Percentiles rank a stretch among this genome's conserved stretches.
These are phyloP conservation scores for Hymenoscyphus scutula DNA, from an alignment of 2,329 filamentous ascomycete genomes.

Conservation along the genomic window DNA sequence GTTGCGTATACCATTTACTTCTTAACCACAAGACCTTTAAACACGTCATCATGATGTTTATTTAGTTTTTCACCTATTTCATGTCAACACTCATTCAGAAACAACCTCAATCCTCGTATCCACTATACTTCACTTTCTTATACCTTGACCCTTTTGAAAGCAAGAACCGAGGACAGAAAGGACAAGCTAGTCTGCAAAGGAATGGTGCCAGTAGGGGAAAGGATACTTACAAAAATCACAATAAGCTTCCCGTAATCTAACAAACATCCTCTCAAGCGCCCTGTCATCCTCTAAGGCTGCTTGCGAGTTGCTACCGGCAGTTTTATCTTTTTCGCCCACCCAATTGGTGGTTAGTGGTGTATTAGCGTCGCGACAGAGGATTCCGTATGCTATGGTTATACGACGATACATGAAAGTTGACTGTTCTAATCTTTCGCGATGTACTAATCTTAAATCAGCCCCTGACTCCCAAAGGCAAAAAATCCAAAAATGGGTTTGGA, in stretches of 20 bases:
- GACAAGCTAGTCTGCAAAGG: background rate
- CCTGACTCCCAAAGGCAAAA: background rate
- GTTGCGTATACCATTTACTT: background rate
- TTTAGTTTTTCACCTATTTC: constrained; percentile 14
- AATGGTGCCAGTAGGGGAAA: background rate
- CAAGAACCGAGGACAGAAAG: background rate
- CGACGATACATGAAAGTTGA: constrained; percentile 23
- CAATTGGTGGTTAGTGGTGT: constrained; percentile 21
- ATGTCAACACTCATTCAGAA: background rate
- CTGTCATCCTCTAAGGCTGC: background rate
- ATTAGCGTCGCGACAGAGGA: constrained; percentile 21
- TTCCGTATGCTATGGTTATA: constrained; percentile 20
- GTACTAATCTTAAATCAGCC: constrained; percentile 15
- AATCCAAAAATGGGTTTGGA: background rate
- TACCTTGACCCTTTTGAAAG: background rate
- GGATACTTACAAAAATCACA: constrained; percentile 17
- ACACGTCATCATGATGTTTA: constrained; percentile 20
- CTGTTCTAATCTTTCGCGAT: constrained; percentile 20
- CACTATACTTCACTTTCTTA: background rate
- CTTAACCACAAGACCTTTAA: constrained; percentile 18
- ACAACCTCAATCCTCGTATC: background rate
- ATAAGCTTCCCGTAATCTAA: constrained; percentile 15
- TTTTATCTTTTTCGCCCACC: constrained; percentile 14
- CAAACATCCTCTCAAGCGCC: constrained; percentile 11
- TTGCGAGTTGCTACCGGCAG: background rate